These are phyloP conservation scores for Erysiphe neolycopersici DNA, from an alignment of 2,329 filamentous ascomycete genomes.

Conservation along the genomic window DNA sequence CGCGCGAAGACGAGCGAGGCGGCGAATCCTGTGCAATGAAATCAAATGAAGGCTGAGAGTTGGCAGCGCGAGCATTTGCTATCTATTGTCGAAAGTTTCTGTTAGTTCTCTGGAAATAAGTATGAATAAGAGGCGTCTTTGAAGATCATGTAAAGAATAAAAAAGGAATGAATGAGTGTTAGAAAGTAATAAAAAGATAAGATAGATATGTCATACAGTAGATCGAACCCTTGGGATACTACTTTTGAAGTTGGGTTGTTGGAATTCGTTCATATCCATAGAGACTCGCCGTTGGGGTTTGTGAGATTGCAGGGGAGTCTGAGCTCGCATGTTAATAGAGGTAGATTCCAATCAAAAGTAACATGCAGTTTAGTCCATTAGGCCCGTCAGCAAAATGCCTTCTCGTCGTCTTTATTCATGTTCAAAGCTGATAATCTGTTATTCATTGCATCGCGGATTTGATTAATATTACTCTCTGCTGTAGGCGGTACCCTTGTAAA, in stretches of 20 bases:
- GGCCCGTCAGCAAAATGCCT: too few species aligned
- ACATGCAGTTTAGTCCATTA: too few species aligned
- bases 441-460: too few species aligned
- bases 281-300: conserved; percentile 8
- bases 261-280: conserved; percentile 5
- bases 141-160: not conserved
- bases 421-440: too few species aligned
- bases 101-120: not conserved
- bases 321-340: conserved; percentile 9
- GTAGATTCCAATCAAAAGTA: too few species aligned
- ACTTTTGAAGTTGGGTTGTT: conserved; percentile 9
- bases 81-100: conserved; percentile 9
- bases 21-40: conserved; percentile 24
- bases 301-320: conserved; percentile 8
- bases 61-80: conserved; percentile 22
- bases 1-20: conserved; percentile 2
- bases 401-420: too few species aligned
- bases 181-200: too few species aligned
- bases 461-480: too few species aligned
- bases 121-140: not conserved
- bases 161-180: too few species aligned
- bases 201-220: not conserved
- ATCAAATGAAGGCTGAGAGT: conserved; percentile 28
- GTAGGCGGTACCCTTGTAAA: too few species aligned
- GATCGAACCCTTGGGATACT: conserved; percentile 10